Percentiles rank a stretch among this genome's conserved stretches.
Evolutionary conservation across 306 rosid species (phyloP).

Genomic region (Ochetophila trinervis): DNA sequence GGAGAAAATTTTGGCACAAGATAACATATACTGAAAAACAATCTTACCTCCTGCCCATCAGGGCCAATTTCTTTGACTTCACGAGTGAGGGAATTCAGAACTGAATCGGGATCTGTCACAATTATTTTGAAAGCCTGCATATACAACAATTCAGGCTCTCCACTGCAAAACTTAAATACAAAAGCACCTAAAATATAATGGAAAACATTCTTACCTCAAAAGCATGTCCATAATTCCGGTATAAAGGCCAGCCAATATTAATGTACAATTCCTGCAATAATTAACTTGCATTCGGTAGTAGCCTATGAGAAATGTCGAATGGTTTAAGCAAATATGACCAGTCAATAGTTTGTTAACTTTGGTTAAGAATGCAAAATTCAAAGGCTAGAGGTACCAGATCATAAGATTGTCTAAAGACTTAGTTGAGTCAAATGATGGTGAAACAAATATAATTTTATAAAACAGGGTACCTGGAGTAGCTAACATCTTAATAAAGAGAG

Average conservation of each 20-base stretch:
- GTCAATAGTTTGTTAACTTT: slow-evolving; percentile 14
- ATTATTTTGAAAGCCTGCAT: slow-evolving; percentile 83
- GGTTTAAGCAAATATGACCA: background rate
- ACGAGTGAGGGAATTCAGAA: slow-evolving; percentile 70
- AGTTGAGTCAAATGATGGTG: background rate
- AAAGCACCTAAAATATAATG: background rate
- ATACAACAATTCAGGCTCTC: slow-evolving; percentile 9
- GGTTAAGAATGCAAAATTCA: background rate
- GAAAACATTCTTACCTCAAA: slow-evolving; percentile 65
- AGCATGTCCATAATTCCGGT: slow-evolving; percentile 91
- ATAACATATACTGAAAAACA: background rate
- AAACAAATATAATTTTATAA: background rate
- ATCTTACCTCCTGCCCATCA: slow-evolving; percentile 90
- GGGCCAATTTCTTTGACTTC: slow-evolving; percentile 81
- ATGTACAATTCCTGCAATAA: slow-evolving; percentile 71
- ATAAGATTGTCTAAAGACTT: background rate
- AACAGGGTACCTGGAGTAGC: background rate
- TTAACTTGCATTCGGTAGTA: slow-evolving; percentile 17
- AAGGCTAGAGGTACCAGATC: background rate
- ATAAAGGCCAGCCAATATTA: slow-evolving; percentile 91
- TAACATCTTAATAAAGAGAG: background rate
- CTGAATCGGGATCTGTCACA: slow-evolving; percentile 89
- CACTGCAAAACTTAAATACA: slow-evolving; percentile 4
- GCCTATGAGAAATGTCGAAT: background rate
- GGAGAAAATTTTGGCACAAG: background rate